Conservation (phyloP, 208 protist genomes). For the Entamoeba moshkovskii region DNA sequence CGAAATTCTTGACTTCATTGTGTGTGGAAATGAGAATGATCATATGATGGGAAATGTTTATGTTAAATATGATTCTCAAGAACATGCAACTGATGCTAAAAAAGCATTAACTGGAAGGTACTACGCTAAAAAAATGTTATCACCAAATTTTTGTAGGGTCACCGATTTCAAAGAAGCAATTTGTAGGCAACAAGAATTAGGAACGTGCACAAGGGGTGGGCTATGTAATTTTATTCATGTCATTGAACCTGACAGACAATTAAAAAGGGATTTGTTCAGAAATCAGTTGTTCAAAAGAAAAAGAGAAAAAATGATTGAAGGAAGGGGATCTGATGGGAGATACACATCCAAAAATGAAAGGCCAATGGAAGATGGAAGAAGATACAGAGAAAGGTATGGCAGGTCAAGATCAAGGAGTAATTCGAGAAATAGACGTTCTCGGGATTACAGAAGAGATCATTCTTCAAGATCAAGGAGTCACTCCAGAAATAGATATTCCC, state of each 20-base stretch:
- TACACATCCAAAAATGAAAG: too few relatives aligned
- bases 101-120: constrained; percentile 50
- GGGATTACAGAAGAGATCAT: too few relatives aligned
- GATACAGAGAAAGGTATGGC: too few relatives aligned
- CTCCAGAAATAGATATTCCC: too few relatives aligned
- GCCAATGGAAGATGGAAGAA: too few relatives aligned
- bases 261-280: neutral
- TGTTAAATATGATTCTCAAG: constrained; percentile 64
- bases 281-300: neutral
- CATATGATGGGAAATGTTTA: constrained; percentile 91
- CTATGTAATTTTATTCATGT: constrained; percentile 91
- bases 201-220: constrained; percentile 63
- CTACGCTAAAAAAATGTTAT: constrained; percentile 41
- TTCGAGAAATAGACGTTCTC: too few relatives aligned
- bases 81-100: constrained; percentile 59
- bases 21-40: constrained; percentile 73
- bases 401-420: too few relatives aligned
- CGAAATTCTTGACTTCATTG: constrained; percentile 70
- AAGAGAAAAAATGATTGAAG: neutral
- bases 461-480: too few relatives aligned
- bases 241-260: neutral
- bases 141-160: constrained; percentile 78
- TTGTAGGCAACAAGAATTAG: constrained; percentile 80
- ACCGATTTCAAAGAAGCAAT: constrained; percentile 85
- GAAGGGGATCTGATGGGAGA: too few relatives aligned